Evolutionary conservation across 345 rosid genomes (phyloP), one percentile per base, ranked within the genome.

Genomic region (Cardamine occulta): DNA sequence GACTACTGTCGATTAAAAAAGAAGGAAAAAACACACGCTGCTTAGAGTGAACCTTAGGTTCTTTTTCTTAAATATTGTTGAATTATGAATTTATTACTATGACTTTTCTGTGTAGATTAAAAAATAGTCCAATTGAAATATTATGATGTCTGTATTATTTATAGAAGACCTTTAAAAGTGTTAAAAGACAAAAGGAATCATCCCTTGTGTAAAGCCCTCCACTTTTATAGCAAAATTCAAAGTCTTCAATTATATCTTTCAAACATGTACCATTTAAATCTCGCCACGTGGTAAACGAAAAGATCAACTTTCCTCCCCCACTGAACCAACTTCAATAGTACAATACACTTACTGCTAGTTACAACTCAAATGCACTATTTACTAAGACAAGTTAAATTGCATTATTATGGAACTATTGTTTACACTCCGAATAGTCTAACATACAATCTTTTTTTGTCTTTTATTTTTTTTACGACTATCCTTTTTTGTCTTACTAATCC

Each of bases 321-420:
- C 49, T 31, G 15, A 74, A 66, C 72, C 66, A 56, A 74, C 72
- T n/a, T n/a, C n/a, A n/a, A n/a, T n/a, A n/a, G n/a, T n/a, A n/a
- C n/a, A n/a, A n/a, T n/a, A n/a, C n/a, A n/a, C n/a, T n/a, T n/a
- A n/a, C n/a, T n/a, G n/a, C n/a, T n/a, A n/a, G n/a, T n/a, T n/a
- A n/a, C n/a, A n/a, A n/a, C n/a, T n/a, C n/a, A n/a, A n/a, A n/a
- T n/a, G n/a, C n/a, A n/a, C n/a, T n/a, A n/a, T n/a, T n/a, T n/a
- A n/a, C n/a, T n/a, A n/a, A n/a, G n/a, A n/a, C n/a, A n/a, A n/a
- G 3, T 48, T 23, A 24, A 31, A n/a, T n/a, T 61, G 31, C 17
- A 21, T 21, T 14, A 23, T 34, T 66, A 15, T 32, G 19, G 14
- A 31, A 7, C 8, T n/a, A n/a, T n/a, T n/a, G n/a, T n/a, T n/a